Base-by-base conservation (phyloP, 139 green algal species). In the Chlamydomonas sphaeroides region DNA sequence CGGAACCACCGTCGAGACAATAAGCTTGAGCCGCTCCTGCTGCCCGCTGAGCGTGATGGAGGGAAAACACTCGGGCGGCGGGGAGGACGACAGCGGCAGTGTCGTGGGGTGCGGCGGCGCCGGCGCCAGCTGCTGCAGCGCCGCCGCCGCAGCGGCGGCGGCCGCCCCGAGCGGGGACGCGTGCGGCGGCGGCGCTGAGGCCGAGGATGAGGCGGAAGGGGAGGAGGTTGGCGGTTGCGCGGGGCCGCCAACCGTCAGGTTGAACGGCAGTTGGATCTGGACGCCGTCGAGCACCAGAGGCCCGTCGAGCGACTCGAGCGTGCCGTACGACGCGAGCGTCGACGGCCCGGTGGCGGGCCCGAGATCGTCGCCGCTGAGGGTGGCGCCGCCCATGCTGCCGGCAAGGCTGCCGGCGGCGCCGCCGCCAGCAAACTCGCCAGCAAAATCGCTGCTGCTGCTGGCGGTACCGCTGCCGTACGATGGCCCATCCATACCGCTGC, bases 1-100 rank as follows among this genome's bases (percentile, higher is more conserved):
- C 17, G 95, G 95, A 62, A 95, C 88, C 51, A 95, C 92, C 5
- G 88, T 92, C 35, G 88, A 86, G 53, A 96, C 84, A 48, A 98
- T 87, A n/a, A 72, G 89, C 41, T 83, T 73, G 7, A 98, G 89
- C 73, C 85, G 81, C 80, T 88, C 38, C 80, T 92, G 89, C n/a
- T n/a, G 49, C 49, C 49, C 49, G 49, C 49, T 20, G 18, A 56
- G 49, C 45, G 45, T 51, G 45, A 14, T 35, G 30, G 26, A 21
- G 59, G 32, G 18, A 28, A n/a, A n/a, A n/a, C n/a, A n/a, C n/a
- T n/a, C 18, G 20, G 61, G 63, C 30, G 32, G 20, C 18, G 51
- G 61, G 38, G 38, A 35, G 32, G 57, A 35, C 56, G 15, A 25
- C 38, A 57, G 48, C 48, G 38, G 68, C 14, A 30, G 39, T 36